Conservation (phyloP, 1,284 basidiomycete species). For the Erythrobasidium hasegawianum region DNA sequence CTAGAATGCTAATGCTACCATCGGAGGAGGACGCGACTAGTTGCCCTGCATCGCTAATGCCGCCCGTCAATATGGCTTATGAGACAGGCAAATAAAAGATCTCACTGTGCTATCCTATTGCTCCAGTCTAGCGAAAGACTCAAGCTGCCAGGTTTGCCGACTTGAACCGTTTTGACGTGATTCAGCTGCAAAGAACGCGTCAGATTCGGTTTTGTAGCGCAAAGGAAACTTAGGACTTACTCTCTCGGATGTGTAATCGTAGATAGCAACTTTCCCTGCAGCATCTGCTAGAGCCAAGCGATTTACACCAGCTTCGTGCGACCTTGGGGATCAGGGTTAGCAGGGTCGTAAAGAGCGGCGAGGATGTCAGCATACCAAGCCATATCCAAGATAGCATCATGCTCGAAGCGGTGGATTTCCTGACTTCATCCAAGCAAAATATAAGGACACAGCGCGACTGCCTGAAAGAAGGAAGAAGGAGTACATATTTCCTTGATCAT, state of each 20-base stretch:
- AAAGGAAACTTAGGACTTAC: constrained; percentile 48
- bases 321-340: constrained; percentile 31
- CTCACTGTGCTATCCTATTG: constrained; percentile 55
- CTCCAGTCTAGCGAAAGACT: constrained; percentile 88
- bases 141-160: constrained; percentile 60
- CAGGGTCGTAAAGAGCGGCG: too few species aligned
- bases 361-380: constrained; percentile 69
- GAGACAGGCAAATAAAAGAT: not conserved
- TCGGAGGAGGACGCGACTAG: constrained; percentile 75
- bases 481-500: constrained; percentile 48
- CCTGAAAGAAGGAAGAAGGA: too few species aligned
- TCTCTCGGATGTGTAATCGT: constrained; percentile 57
- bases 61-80: not conserved
- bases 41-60: constrained; percentile 21
- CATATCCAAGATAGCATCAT: constrained; percentile 83
- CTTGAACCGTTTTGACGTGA: constrained; percentile 55
- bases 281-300: constrained; percentile 67
- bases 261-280: constrained; percentile 68
- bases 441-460: too few species aligned
- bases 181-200: constrained; percentile 50
- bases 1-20: constrained; percentile 64
- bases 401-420: constrained; percentile 64
- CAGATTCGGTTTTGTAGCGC: not conserved
- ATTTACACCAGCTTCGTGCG: constrained; percentile 7
- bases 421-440: constrained; percentile 52